A percentile compares a stretch with the other conserved stretches of the same genome.
Conservation (phyloP, 306 rosid genomes). For the Gillenia trifoliata region DNA sequence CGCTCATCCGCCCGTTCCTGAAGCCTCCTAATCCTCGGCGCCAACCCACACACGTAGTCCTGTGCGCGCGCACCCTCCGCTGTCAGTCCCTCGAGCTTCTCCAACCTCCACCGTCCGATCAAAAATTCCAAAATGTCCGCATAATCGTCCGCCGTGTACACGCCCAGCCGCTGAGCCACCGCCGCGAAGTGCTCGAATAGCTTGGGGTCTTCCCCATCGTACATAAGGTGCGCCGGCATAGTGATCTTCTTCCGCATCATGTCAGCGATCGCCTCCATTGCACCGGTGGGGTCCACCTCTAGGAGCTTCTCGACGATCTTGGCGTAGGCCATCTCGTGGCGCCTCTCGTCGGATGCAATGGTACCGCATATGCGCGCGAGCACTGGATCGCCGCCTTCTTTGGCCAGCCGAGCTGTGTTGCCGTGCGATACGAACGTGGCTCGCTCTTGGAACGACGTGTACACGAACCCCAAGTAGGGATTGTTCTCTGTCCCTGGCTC, state of each 20-base stretch:
- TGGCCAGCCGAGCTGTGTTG: constrained; percentile 66
- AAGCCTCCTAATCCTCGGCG: constrained; percentile 50
- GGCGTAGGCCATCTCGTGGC: constrained; percentile 53
- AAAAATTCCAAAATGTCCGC: constrained; percentile 52
- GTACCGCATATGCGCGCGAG: constrained; percentile 60
- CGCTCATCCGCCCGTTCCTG: constrained; percentile 51
- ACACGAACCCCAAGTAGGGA: constrained; percentile 72
- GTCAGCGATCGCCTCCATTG: constrained; percentile 52
- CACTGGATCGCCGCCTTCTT: constrained; percentile 44
- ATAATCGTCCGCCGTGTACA: constrained; percentile 57
- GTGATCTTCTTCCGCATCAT: constrained; percentile 67
- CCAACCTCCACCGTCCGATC: constrained; percentile 48
- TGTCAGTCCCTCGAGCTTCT: constrained; percentile 45
- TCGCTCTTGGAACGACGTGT: constrained; percentile 71
- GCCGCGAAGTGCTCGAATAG: constrained; percentile 55
- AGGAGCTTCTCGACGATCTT: constrained; percentile 63
- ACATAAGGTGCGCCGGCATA: constrained; percentile 68
- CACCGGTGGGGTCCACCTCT: constrained; percentile 49
- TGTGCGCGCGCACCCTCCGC: constrained; percentile 41
- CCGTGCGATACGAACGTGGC: constrained; percentile 67
- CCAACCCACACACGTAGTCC: constrained; percentile 47
- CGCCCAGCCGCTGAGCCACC: constrained; percentile 50
- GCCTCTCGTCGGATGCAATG: constrained; percentile 65
- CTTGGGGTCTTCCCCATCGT: constrained; percentile 48
- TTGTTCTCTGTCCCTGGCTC: constrained; percentile 61